Conservation (phyloP, 2,329 filamentous ascomycete species). For the Talaromyces pinophilus region DNA sequence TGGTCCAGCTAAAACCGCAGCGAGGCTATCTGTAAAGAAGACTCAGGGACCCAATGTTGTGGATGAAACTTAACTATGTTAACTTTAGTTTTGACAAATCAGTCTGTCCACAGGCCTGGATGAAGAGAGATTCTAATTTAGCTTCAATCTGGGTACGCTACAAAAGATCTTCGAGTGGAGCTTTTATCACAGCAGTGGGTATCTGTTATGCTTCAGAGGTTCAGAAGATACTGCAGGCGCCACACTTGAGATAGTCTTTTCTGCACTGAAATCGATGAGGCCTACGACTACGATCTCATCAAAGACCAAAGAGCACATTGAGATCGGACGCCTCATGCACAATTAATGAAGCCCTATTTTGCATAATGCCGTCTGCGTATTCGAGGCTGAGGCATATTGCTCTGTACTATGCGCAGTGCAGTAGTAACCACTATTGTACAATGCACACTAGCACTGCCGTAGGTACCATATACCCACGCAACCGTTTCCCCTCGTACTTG, state of each 20-base stretch:
- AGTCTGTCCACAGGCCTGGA: not conserved
- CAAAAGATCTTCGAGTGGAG: slow-evolving; percentile 13
- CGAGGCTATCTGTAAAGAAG: not conserved
- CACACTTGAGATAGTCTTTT: not conserved
- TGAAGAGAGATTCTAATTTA: not conserved
- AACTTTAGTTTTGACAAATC: not conserved
- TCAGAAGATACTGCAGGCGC: slow-evolving; percentile 9
- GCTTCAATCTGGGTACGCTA: not conserved
- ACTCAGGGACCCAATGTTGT: not conserved
- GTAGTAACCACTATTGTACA: not conserved
- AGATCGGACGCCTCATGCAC: slow-evolving; percentile 14
- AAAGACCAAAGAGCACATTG: slow-evolving; percentile 1
- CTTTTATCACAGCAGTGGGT: not conserved
- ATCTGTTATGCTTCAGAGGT: not conserved
- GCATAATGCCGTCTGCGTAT: not conserved
- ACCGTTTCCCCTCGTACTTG: not conserved
- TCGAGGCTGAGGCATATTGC: not conserved
- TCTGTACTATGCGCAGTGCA: not conserved
- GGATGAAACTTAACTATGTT: not conserved
- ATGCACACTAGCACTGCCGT: not conserved
- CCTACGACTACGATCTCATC: slow-evolving; percentile 6
- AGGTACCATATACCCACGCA: not conserved
- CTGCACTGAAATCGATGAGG: not conserved
- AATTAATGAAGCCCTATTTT: not conserved
- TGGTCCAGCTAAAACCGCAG: not conserved